Conservation (phyloP, 805 yeast genomes). For the Debaryomyces hansenii region DNA sequence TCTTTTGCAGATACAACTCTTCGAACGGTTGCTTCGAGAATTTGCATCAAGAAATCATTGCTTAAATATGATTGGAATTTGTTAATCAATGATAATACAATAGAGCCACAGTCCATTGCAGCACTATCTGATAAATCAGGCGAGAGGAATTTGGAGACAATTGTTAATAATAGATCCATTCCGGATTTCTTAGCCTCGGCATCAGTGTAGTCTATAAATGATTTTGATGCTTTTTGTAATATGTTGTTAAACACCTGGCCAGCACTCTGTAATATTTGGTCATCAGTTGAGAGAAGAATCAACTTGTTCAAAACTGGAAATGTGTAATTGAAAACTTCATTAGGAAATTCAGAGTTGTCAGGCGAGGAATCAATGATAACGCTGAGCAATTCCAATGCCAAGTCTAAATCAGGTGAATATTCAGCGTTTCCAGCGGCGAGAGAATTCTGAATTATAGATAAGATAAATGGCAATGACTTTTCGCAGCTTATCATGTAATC, state of each 20-base stretch:
- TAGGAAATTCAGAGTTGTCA: constrained; percentile 26
- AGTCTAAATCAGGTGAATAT: constrained; percentile 59
- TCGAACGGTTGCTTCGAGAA: constrained; percentile 71
- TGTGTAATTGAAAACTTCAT: constrained; percentile 38
- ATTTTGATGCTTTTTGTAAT: constrained; percentile 40
- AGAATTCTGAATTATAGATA: constrained; percentile 34
- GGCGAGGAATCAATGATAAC: constrained; percentile 50
- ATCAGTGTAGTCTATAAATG: constrained; percentile 32
- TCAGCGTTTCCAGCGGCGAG: constrained; percentile 30
- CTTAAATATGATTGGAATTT: constrained; percentile 44
- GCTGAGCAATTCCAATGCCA: constrained; percentile 58
- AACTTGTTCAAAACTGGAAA: constrained; percentile 46
- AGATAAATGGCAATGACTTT: constrained; percentile 51
- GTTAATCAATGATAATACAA: constrained; percentile 59
- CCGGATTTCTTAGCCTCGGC: constrained; percentile 44
- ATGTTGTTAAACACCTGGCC: constrained; percentile 72
- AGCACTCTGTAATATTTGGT: constrained; percentile 73
- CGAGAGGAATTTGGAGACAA: constrained; percentile 67
- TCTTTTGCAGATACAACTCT: constrained; percentile 68
- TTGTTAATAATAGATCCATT: constrained; percentile 55
- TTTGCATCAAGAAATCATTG: constrained; percentile 46
- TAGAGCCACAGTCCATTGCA: constrained; percentile 71
- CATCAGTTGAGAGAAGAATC: constrained; percentile 57
- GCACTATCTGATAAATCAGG: constrained; percentile 78
- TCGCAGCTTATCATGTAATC: constrained; percentile 51